Percentiles rank a stretch among this genome's conserved stretches.
These are phyloP conservation scores for Phytopythium vexans DNA, from an alignment of 352 stramenopile genomes.

Conservation along the genomic window DNA sequence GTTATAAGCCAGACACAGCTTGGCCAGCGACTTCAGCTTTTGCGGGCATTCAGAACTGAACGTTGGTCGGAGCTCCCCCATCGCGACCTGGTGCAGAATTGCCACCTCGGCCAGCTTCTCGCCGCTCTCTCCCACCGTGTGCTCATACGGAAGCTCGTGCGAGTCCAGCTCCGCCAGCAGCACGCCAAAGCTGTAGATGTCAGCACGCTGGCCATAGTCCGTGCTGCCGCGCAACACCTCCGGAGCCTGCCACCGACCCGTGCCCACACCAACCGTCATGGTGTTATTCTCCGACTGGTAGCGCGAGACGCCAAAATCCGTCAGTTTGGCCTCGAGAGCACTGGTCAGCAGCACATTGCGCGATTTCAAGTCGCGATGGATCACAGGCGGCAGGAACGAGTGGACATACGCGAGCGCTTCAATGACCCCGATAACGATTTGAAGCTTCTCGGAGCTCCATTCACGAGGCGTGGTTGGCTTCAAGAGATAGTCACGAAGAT, in stretches of 20 bases:
- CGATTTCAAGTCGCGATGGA: conserved; percentile 38
- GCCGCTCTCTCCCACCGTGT: conserved; percentile 12
- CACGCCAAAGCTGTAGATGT: conserved; percentile 39
- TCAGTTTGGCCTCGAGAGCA: conserved; percentile 42
- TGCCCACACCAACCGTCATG: conserved; percentile 20
- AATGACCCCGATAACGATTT: conserved; percentile 34
- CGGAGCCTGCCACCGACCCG: conserved; percentile 24
- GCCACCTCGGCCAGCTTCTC: conserved; percentile 24
- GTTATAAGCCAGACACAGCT: conserved; percentile 23
- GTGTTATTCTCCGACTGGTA: conserved; percentile 12
- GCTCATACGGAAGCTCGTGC: conserved; percentile 34
- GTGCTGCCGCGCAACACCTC: conserved; percentile 27
- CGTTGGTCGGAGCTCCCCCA: conserved; percentile 20
- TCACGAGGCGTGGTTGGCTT: conserved; percentile 19
- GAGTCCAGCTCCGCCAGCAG: conserved; percentile 40
- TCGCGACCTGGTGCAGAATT: conserved; percentile 35
- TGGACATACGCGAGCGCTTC: conserved; percentile 43
- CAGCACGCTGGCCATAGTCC: conserved; percentile 19
- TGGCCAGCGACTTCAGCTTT: conserved; percentile 17
- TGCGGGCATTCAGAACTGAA: conserved; percentile 17
- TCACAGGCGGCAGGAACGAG: conserved; percentile 21
- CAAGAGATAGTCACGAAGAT: conserved; percentile 37
- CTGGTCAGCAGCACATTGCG: conserved; percentile 40
- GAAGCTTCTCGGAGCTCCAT: conserved; percentile 25
- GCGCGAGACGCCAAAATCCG: conserved; percentile 55